Base-by-base conservation (phyloP, 352 stramenopile species). In the Saprolegnia parasitica region DNA sequence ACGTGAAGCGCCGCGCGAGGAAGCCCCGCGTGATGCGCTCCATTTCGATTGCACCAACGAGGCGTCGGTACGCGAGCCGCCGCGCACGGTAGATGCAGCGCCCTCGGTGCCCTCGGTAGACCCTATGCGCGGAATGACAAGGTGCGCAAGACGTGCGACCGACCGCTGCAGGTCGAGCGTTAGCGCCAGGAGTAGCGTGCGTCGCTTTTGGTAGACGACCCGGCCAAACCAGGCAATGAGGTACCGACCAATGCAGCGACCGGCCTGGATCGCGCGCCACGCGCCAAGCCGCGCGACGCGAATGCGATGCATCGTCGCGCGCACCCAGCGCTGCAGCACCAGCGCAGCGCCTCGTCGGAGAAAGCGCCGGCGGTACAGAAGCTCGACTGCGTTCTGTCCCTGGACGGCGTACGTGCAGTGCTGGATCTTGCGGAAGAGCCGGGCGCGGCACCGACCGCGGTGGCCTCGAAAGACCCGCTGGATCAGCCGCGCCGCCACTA, bases 351-450 rank as follows among this genome's bases (percentile, higher is more conserved):
- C 84, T 10, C 71, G 70, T 11, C 67, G 73, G 32, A 89, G 70
- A 49, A 92, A 79, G 8, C 74, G 65, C 18, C 76, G 73, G 9
- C 81, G 80, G n/a, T 85, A 63, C 57, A 86, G 76, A 16, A 77
- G 75, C 65, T 89, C 76, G 0, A 68, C 67, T 0, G 81, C 80
- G 45, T 88, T 84, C 72, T 89, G 81, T 0, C 80, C 80, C 54
- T 80, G 81, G 40, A 70, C 75, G 13, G 78, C 78, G 46, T 71
- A 78, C 42, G 78, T 83, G 26, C 75, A 79, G n/a, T 74, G 77
- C 23, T 77, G 78, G 49, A 92, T 86, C 74, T 90, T 90, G 24
- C 82, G 78, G 66, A 84, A 88, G 8, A 92, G 61, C 20, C 77
- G 24, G 8, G 81, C 78, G n/a, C 80, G 84, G 16, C 77, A 77